Base-by-base conservation (phyloP, 1,284 basidiomycete genomes). In the Rhodotorula sp. region DNA sequence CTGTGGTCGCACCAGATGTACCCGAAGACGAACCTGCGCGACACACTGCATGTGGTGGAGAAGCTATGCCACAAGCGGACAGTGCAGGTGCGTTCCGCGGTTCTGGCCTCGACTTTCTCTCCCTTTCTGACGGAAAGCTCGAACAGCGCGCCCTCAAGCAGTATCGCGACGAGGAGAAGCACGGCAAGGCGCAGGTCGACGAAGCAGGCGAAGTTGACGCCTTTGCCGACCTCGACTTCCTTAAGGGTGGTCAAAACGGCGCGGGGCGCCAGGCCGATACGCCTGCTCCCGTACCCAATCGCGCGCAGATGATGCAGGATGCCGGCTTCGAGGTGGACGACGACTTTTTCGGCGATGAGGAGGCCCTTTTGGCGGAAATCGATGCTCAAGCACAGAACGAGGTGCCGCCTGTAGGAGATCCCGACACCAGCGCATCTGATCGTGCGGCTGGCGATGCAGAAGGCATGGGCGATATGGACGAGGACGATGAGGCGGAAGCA, bases 1-100 rank as follows among this genome's bases (percentile, higher is more conserved):
- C 89, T 93, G 76, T 97, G 94, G 94, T 85, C 91, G 3, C 94
- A 96, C 80, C 85, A 85, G 74, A 85, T 97, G 85, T 94, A 89
- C 78, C 93, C 94, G 4, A 91, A 90, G 78, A 89, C 86, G 13
- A 87, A 89, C 61, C 94, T 96, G 79, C 84, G 84, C 57, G 91
- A 94, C 79, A 94, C 91, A 0, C 86, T 94, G 11, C 82, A 86
- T 46, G 84, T 88, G 5, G 86, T 95, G 9, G 94, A 96, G 82
- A 90, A 88, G 74, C 80, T 95, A 4, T 94, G 91, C 78, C 89
- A 90, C 74, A 88, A 89, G 3, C 86, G 87, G 60, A 85, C 89
- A 20, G 90, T 95, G 88, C 85, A 89, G 80, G 94, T 94, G 79
- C 73, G 85, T 81, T 44, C 55, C 15, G 24, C 36, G 15, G 22